Conservation (phyloP, 169 alveolate species). For the Plasmodium cynomolgi region DNA sequence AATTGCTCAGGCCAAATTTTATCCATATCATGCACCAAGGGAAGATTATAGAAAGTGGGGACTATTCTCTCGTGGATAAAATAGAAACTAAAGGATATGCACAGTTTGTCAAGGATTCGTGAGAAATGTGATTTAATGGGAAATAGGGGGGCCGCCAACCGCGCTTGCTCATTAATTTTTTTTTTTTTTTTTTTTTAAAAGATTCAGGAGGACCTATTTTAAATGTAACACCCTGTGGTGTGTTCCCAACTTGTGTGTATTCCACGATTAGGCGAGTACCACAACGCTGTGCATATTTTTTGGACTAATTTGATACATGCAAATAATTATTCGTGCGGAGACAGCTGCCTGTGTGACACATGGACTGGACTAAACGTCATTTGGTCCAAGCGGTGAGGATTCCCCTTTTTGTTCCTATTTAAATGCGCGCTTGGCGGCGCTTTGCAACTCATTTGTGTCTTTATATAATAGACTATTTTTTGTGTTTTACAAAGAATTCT, state of each 20-base stretch:
- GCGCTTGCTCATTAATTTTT: neutral
- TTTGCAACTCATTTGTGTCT: neutral
- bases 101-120: constrained; percentile 45
- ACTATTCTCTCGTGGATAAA: constrained; percentile 71
- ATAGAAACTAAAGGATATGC: constrained; percentile 77
- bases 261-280: neutral
- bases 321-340: neutral
- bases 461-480: neutral
- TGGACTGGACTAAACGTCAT: neutral
- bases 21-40: constrained; percentile 82
- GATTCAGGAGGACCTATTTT: neutral
- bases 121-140: neutral
- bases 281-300: neutral
- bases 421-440: neutral
- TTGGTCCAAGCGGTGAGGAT: neutral
- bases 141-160: neutral
- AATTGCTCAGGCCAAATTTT: constrained; percentile 76
- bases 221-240: neutral
- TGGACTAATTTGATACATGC: neutral
- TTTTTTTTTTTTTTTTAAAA: neutral
- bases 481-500: neutral
- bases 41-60: constrained; percentile 76
- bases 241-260: neutral
- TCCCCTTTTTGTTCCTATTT: neutral
- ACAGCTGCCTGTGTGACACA: neutral